Base-by-base conservation (phyloP, 2,329 filamentous ascomycete species). In the Geosmithia morbida region DNA sequence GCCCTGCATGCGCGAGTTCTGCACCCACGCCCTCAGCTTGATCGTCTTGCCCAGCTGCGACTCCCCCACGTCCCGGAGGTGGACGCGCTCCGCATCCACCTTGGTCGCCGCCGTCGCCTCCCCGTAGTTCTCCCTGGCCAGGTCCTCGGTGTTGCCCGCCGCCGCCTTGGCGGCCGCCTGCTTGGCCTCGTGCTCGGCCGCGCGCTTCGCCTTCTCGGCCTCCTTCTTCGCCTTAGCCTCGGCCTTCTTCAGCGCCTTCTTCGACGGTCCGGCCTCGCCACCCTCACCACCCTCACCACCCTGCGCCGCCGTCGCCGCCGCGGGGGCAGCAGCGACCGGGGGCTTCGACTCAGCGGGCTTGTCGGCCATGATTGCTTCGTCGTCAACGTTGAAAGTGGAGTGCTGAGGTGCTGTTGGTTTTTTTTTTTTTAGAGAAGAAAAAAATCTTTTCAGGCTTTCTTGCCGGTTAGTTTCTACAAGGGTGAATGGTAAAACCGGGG, bases 171-270 rank as follows among this genome's bases (percentile, higher is more conserved):
- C 76, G 41, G 81, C 79, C 50, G 81, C 83, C 50, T 79, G 77
- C 42, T 78, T 78, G 51, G 84, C 83, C 59, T 85, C 83, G 59
- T 84, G 81, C 55, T 87, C 84, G n/a, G 81, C 83, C 48, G 78
- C 72, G 64, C 80, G 68, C 61, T 77, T 61, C 57, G 84, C 84
- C 66, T 94, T 94, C 61, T 80, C 74, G 13, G 84, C 85, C 66
- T 94, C 89, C 63, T 90, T 89, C 69, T 88, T 88, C 26, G 89
- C 86, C 69, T 94, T 94, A 52, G 75, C 75, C 56, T 85, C 83
- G 43, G 85, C 81, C 71, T 94, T 94, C 71, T 94, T 94, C 53
- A 83, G 68, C 16, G 81, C 87, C 66, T 82, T 89, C 69, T 94
- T 89, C 51, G 83, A 87, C 41, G 75, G 71, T 14, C 68, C 52